Evolutionary conservation across 106 monocot genomes (phyloP).

Genomic region (Xerophyta viscosa): DNA sequence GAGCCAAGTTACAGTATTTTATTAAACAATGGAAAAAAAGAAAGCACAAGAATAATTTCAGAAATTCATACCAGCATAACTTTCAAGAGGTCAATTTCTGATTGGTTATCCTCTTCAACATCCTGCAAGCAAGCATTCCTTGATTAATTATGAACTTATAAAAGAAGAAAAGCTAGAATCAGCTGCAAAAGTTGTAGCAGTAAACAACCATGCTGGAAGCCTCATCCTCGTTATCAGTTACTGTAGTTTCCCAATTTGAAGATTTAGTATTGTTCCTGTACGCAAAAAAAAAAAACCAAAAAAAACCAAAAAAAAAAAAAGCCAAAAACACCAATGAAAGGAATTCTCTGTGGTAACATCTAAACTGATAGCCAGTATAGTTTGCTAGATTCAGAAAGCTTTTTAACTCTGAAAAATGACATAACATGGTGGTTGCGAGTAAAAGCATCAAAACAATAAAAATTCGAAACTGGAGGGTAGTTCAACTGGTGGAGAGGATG

Average conservation of each 20-base stretch:
- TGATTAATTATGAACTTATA: not conserved
- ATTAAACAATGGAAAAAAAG: not conserved
- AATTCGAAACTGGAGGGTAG: too few species aligned
- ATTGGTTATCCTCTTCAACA: conserved; percentile 15
- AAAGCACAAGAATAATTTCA: conserved; percentile 1
- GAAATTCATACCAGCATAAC: conserved; percentile 37
- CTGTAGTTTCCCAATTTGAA: not conserved
- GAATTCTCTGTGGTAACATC: too few species aligned
- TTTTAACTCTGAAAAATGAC: too few species aligned
- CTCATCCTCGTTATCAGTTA: conserved; percentile 4
- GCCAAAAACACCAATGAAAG: too few species aligned
- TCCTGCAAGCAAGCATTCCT: conserved; percentile 4
- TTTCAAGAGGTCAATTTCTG: conserved; percentile 35
- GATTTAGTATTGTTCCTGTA: conserved; percentile 8
- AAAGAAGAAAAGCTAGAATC: not conserved
- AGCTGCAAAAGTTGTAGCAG: not conserved
- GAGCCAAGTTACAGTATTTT: too few species aligned
- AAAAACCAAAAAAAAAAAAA: too few species aligned
- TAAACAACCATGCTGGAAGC: conserved; percentile 22
- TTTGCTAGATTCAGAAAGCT: too few species aligned
- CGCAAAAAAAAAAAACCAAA: not conserved
- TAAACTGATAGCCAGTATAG: too few species aligned
- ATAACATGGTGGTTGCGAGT: too few species aligned
- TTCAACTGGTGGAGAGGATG: too few species aligned
- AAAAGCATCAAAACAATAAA: too few species aligned